phyloP scores from a whole-genome alignment of 192 early-diverging fungal species.

The Gigaspora rosea region DNA sequence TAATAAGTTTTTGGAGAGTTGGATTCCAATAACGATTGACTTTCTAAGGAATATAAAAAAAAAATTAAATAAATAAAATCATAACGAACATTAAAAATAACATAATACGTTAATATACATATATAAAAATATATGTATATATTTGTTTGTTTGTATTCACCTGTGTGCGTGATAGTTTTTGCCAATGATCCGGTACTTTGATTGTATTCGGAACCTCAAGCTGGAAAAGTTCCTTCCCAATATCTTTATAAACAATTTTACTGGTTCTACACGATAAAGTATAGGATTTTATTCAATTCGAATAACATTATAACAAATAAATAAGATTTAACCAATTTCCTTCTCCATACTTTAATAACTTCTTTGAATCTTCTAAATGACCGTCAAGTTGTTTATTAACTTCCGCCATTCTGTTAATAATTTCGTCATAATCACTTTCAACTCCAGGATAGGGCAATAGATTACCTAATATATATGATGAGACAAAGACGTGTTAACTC shows the following conservation, averaged over 20 bases:
- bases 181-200: slow-evolving; percentile 79
- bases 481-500: not conserved
- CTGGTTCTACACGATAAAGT: slow-evolving; percentile 41
- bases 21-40: slow-evolving; percentile 86
- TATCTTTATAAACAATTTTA: slow-evolving; percentile 79
- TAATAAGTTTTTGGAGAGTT: slow-evolving; percentile 62
- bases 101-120: not conserved
- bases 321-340: too few relatives aligned
- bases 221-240: slow-evolving; percentile 96
- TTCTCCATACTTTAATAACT: slow-evolving; percentile 59
- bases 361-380: slow-evolving; percentile 67
- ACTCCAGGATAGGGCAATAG: slow-evolving; percentile 70
- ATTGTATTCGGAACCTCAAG: slow-evolving; percentile 81
- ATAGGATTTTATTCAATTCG: not conserved
- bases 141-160: slow-evolving; percentile 36
- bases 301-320: not conserved
- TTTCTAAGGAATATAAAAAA: slow-evolving; percentile 40
- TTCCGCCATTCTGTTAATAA: slow-evolving; percentile 52
- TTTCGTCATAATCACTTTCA: slow-evolving; percentile 80
- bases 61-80: not conserved
- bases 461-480: not conserved
- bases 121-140: too few relatives aligned
- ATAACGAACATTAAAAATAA: not conserved
- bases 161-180: slow-evolving; percentile 74
- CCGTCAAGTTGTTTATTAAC: slow-evolving; percentile 69